Evolutionary conservation across 495 filamentous ascomycete genomes (phyloP), one percentile per base, ranked within the genome.

Genomic region (Lasiosphaeriaceae sp.): DNA sequence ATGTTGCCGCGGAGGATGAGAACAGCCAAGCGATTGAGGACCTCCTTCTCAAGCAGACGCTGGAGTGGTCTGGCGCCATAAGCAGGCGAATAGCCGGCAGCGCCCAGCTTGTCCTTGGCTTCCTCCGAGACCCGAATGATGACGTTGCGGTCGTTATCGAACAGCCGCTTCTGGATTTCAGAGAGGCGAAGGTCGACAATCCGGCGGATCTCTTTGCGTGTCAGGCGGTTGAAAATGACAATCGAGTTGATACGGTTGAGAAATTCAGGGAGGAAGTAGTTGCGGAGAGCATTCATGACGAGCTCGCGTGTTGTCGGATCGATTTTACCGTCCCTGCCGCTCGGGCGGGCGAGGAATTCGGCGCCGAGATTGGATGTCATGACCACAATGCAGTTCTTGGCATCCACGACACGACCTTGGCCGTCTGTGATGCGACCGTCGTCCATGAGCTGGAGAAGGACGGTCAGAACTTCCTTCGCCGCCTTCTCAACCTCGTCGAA

Each of bases 401-500:
- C 95, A 66, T 98, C 95, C 57, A 98, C 86, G 50, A 96, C 78
- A 58, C 94, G 83, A 61, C 94, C 94, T 78, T 97, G 95, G 48
- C 95, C 95, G 64, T 98, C 94, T 17, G 94, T 98, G 73, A 98
- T 97, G 63, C 94, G 94, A 21, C 94, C 94, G 65, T 98, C 94
- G 66, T 98, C 94, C 88, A 98, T 97, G 65, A 98, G 90, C 70
- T 98, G 94, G 9, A 98, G 83, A 20, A 98, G 83, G 7, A 98
- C 95, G 9, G 94, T 98, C 24, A 98, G 78, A 12, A 98, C 89
- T 74, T 98, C 94, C 73, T 97, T 97, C 50, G 94, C 94, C 2
- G 94, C 94, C 77, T 98, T 98, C 74, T 98, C 94, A 17, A 96
- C 90, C 71, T 98, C 94, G 66, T 98, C 94, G 63, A 98, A 98